Percentiles rank a stretch among this genome's conserved stretches.
Evolutionary conservation across 306 rosid genomes (phyloP).

Genomic region (Psophocarpus tetragonolobus): DNA sequence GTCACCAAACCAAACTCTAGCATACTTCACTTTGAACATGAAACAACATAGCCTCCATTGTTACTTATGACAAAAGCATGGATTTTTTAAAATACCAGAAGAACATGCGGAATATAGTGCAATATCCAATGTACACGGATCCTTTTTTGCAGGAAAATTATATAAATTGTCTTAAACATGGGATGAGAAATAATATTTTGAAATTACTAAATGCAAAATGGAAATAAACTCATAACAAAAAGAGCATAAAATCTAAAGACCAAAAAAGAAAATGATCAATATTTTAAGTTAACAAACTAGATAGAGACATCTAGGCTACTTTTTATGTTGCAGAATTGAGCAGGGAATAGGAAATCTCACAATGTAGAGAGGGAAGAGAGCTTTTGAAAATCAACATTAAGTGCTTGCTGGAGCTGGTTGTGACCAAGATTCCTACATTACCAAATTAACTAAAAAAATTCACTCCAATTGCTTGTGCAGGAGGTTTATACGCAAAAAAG

Average conservation of each 20-base stretch:
- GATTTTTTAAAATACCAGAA: conserved; percentile 10
- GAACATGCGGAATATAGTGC: conserved; percentile 2
- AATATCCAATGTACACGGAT: neutral
- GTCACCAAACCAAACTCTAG: conserved; percentile 20
- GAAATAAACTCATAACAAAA: neutral
- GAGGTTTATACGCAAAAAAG: conserved; percentile 26
- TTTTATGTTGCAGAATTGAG: conserved; percentile 30
- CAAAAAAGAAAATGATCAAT: conserved; percentile 2
- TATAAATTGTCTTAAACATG: conserved; percentile 14
- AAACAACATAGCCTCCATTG: neutral
- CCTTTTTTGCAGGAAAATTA: conserved; percentile 7
- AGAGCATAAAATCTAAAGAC: neutral
- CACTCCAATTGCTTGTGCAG: conserved; percentile 22
- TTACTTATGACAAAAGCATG: neutral
- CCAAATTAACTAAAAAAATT: conserved; percentile 30
- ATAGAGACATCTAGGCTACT: conserved; percentile 18
- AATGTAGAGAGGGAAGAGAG: conserved; percentile 75
- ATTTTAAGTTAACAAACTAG: conserved; percentile 20
- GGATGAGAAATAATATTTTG: conserved; percentile 6
- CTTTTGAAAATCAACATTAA: conserved; percentile 54
- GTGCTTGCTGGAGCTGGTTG: conserved; percentile 74
- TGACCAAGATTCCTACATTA: conserved; percentile 74
- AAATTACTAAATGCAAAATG: conserved; percentile 2
- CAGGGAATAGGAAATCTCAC: conserved; percentile 60
- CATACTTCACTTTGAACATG: neutral